phyloP scores from a whole-genome alignment of 345 rosid species.

The Bruguiera parviflora region DNA sequence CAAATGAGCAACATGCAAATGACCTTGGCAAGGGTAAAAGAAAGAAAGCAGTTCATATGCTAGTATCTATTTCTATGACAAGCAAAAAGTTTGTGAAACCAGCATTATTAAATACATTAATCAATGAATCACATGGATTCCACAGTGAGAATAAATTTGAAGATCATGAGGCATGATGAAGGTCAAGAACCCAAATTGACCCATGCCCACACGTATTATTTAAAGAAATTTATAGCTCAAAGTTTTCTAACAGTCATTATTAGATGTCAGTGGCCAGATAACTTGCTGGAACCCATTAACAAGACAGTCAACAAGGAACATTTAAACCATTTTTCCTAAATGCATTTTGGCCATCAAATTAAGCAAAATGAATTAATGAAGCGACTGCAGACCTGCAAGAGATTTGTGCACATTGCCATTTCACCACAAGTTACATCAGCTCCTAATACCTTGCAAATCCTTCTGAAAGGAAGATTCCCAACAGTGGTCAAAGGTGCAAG shows the following conservation, averaged over 20 bases:
- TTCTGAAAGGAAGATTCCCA: slow-evolving; percentile 95
- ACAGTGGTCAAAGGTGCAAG: slow-evolving; percentile 96
- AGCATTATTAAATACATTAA: too few species aligned
- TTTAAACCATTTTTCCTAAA: neutral
- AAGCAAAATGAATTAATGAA: neutral
- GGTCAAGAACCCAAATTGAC: neutral
- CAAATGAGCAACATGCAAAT: neutral
- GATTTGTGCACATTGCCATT: slow-evolving; percentile 98
- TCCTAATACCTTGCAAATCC: slow-evolving; percentile 87
- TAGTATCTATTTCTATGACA: neutral
- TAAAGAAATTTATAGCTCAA: too few species aligned
- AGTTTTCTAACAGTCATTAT: too few species aligned
- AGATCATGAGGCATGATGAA: neutral
- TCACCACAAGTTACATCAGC: slow-evolving; percentile 96
- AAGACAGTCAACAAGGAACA: neutral
- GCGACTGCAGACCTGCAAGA: slow-evolving; percentile 64
- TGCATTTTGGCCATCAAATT: neutral
- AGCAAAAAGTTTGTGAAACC: neutral
- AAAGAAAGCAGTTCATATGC: neutral
- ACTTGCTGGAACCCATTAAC: too few species aligned
- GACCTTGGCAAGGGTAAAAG: neutral
- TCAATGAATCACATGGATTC: too few species aligned
- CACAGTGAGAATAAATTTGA: neutral
- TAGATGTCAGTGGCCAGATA: too few species aligned
- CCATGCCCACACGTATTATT: neutral